Base-by-base conservation (phyloP, 2,329 filamentous ascomycete genomes). In the Mycocentrospora acerina region DNA sequence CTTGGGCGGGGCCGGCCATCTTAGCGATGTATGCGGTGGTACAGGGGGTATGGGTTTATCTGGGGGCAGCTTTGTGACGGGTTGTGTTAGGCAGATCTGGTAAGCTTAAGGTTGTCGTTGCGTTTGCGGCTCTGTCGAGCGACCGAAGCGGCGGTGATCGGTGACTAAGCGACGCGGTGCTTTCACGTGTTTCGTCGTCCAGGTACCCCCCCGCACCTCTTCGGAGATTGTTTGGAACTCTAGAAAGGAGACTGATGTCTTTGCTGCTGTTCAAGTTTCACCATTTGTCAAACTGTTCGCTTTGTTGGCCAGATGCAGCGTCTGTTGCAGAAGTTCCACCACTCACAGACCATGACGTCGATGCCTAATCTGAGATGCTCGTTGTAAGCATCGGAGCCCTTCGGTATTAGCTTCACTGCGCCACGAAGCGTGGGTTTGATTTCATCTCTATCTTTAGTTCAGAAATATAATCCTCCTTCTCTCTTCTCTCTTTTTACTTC, bases 1-100 rank as follows among this genome's bases (percentile, higher is more conserved):
- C 65, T 59, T 67, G 60, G 40, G 66, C 59, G 51, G 69, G 57
- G 57, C 63, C 68, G 42, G 77, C 78, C 76, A 79, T 80, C n/a
- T 26, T 56, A 46, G 27, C 12, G 13, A 24, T 24, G 29, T 37
- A 11, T 39, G 24, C 15, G 15, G 19, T 22, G 5, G 19, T 22
- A n/a, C 19, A 6, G 19, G 19, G 27, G 18, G 7, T 19, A 31
- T 29, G 29, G 16, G 9, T 35, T 25, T 35, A 2, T 16, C 19
- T n/a, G n/a, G n/a, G 27, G 16, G 19, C 24, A 14, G 34, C 2
- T 22, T 12, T 28, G 24, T 18, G 13, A 10, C 25, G 15, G 35
- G 15, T 32, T 37, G 29, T 17, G 44, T 3, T 24, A 10, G 10
- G 41, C 18, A 16, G 10, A 14, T 16, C 16, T 31, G 14, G 29